phyloP scores from a whole-genome alignment of 2,329 filamentous ascomycete species.

The Ploettnerulaceae sp. region DNA sequence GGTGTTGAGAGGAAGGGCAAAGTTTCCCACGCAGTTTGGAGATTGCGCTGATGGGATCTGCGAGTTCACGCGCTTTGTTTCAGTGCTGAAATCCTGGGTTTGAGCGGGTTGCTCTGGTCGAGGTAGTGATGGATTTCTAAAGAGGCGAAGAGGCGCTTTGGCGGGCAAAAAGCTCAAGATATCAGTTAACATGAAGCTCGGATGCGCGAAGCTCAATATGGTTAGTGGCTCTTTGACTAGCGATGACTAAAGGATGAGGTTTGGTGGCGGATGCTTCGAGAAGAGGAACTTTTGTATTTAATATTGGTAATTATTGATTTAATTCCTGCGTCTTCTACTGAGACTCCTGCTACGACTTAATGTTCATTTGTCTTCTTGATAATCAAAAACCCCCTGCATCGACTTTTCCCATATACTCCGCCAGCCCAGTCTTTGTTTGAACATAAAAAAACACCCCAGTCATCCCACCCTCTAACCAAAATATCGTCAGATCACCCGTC shows the following conservation, averaged over 20 bases:
- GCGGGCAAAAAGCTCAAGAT: slow-evolving; percentile 15
- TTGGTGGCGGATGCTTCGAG: slow-evolving; percentile 4
- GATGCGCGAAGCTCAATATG: not conserved
- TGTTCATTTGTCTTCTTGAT: not conserved
- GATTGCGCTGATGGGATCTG: not conserved
- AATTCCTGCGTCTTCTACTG: not conserved
- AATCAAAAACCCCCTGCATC: not conserved
- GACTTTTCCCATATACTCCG: not conserved
- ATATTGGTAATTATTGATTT: not conserved
- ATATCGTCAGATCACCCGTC: slow-evolving; percentile 21
- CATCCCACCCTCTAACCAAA: slow-evolving; percentile 22
- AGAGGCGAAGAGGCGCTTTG: not conserved
- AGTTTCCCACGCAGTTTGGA: too few relatives aligned
- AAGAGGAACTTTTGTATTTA: not conserved
- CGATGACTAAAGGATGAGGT: slow-evolving; percentile 5
- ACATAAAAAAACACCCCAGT: slow-evolving; percentile 20
- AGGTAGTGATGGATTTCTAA: slow-evolving; percentile 4
- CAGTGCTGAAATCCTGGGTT: not conserved
- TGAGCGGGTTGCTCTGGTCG: not conserved
- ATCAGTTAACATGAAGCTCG: slow-evolving; percentile 9
- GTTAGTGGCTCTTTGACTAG: slow-evolving; percentile 3
- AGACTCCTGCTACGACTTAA: not conserved
- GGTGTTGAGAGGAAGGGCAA: too few relatives aligned
- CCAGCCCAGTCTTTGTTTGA: slow-evolving; percentile 16
- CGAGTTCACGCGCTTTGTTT: not conserved